A percentile compares a stretch with the other conserved stretches of the same genome.
Evolutionary conservation across 1,139 yeast species (phyloP).

Genomic region (Yamadazyma blattariae): DNA sequence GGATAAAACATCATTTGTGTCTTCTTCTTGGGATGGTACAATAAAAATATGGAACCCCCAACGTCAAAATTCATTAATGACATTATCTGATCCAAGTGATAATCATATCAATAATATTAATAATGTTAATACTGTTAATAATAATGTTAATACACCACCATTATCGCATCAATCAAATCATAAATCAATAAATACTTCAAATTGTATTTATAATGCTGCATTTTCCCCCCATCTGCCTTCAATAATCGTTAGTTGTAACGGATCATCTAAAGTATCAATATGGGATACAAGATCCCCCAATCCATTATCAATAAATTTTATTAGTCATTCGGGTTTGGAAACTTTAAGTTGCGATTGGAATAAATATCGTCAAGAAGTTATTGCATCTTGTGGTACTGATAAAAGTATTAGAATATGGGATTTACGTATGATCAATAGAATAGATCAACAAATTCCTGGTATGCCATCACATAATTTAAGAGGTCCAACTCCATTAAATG

Average conservation of each 20-base stretch:
- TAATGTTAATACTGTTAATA: slow-evolving; percentile 14
- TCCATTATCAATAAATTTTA: slow-evolving; percentile 58
- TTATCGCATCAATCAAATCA: slow-evolving; percentile 28
- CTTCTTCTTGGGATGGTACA: slow-evolving; percentile 92
- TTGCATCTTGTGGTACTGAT: slow-evolving; percentile 91
- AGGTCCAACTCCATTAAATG: slow-evolving; percentile 73
- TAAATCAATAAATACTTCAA: slow-evolving; percentile 25
- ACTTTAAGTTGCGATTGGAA: slow-evolving; percentile 84
- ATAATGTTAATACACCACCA: slow-evolving; percentile 14
- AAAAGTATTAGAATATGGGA: slow-evolving; percentile 86
- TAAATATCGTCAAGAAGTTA: slow-evolving; percentile 72
- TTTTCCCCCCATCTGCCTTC: slow-evolving; percentile 87
- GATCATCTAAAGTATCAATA: slow-evolving; percentile 72
- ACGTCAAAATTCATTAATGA: slow-evolving; percentile 56
- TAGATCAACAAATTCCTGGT: slow-evolving; percentile 29
- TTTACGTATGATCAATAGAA: slow-evolving; percentile 58
- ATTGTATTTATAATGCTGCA: slow-evolving; percentile 74
- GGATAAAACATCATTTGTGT: slow-evolving; percentile 67
- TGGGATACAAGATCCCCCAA: slow-evolving; percentile 81
- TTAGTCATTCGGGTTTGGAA: slow-evolving; percentile 81
- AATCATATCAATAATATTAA: slow-evolving; percentile 18
- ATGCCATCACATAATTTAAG: slow-evolving; percentile 42
- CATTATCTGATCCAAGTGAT: slow-evolving; percentile 32
- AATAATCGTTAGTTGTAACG: slow-evolving; percentile 69
- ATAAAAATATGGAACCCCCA: slow-evolving; percentile 72